These are phyloP conservation scores for Annulohypoxylon stygium DNA, from an alignment of 495 filamentous ascomycete genomes.

Conservation along the genomic window DNA sequence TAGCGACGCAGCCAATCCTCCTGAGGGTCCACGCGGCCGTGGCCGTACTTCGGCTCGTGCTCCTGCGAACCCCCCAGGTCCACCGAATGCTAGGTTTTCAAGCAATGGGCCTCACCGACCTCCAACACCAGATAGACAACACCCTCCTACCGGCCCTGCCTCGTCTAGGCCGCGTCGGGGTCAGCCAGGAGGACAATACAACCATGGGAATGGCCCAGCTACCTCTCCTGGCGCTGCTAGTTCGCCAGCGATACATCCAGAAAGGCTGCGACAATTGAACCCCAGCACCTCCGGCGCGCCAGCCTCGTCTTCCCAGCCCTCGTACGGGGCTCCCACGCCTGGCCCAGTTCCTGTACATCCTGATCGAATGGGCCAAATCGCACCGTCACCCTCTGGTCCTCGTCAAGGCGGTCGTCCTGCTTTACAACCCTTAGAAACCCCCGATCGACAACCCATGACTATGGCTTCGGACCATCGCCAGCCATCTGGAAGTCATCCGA, in stretches of 20 bases:
- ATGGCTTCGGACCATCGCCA: constrained; percentile 44
- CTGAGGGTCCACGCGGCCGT: constrained; percentile 76
- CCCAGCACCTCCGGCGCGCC: constrained; percentile 38
- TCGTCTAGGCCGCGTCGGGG: constrained; percentile 58
- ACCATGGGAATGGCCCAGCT: constrained; percentile 52
- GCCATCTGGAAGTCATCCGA: constrained; percentile 49
- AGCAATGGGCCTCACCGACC: constrained; percentile 54
- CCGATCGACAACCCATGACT: constrained; percentile 43
- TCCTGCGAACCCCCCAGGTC: constrained; percentile 51
- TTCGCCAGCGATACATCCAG: constrained; percentile 58
- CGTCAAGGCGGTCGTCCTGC: constrained; percentile 46
- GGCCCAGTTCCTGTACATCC: constrained; percentile 60
- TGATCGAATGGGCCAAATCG: constrained; percentile 62
- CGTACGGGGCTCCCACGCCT: constrained; percentile 44
- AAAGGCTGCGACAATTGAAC: constrained; percentile 57
- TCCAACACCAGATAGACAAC: constrained; percentile 59
- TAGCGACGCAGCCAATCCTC: constrained; percentile 67
- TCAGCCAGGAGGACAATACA: constrained; percentile 51
- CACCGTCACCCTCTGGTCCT: constrained; percentile 35
- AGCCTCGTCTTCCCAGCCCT: constrained; percentile 38
- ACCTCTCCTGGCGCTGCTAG: constrained; percentile 45
- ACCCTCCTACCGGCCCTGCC: constrained; percentile 63
- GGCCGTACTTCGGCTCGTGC: constrained; percentile 57
- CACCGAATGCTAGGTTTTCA: constrained; percentile 55
- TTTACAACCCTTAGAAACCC: constrained; percentile 48